A percentile compares a stretch with the other conserved stretches of the same genome.
Evolutionary conservation across 73 alveolate species (phyloP).

Genomic region (Durusdinium trenchii): DNA sequence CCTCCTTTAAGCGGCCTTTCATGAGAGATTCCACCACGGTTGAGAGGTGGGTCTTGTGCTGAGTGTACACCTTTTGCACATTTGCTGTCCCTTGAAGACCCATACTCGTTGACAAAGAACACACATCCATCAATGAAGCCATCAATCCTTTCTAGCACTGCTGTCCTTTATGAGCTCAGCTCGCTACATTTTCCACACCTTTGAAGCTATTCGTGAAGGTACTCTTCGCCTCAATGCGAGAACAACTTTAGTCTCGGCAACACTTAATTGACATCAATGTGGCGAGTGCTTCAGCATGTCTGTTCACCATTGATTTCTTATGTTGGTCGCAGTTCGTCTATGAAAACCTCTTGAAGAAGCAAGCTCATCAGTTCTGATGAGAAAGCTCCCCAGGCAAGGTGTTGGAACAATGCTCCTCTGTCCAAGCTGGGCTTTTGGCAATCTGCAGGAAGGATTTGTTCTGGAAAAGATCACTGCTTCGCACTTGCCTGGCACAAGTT

Average conservation of each 20-base stretch:
- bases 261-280: too few relatives aligned
- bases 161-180: too few relatives aligned
- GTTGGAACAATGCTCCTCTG: background rate
- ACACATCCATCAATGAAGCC: too few relatives aligned
- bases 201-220: constrained; percentile 83
- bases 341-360: background rate
- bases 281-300: too few relatives aligned
- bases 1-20: constrained; percentile 96
- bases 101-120: too few relatives aligned
- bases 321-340: too few relatives aligned
- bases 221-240: constrained; percentile 81
- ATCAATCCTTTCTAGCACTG: too few relatives aligned
- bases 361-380: background rate
- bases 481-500: constrained; percentile 16
- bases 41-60: constrained; percentile 97
- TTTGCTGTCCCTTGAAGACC: too few relatives aligned
- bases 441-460: constrained; percentile 97
- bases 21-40: constrained; percentile 96
- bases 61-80: constrained; percentile 98
- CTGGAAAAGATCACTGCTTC: constrained; percentile 97
- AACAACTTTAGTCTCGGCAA: too few relatives aligned
- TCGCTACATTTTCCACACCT: constrained; percentile 78
- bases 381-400: background rate
- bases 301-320: too few relatives aligned
- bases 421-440: background rate